A percentile compares a stretch with the other conserved stretches of the same genome.
Conservation (phyloP, 208 protist species). For the Wallacemonas sp. region DNA sequence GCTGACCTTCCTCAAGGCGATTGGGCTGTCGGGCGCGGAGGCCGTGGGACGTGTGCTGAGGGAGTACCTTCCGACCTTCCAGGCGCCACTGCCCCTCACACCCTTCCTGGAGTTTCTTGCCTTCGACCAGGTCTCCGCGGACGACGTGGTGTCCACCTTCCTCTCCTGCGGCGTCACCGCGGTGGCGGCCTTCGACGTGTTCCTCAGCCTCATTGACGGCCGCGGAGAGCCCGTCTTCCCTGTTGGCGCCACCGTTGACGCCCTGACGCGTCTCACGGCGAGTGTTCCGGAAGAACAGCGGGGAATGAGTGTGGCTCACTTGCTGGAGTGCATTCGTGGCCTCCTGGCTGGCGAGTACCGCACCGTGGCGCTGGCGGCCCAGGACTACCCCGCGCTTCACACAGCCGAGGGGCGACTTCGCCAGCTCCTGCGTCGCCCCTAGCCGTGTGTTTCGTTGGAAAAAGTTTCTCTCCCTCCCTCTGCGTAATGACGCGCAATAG, state of each 20-base stretch:
- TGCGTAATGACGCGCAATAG: too few relatives aligned
- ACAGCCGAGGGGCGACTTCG: not conserved
- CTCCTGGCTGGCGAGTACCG: slow-evolving; percentile 50
- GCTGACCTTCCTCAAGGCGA: slow-evolving; percentile 59
- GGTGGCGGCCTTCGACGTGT: slow-evolving; percentile 32
- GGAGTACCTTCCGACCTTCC: slow-evolving; percentile 68
- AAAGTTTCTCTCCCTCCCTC: too few relatives aligned
- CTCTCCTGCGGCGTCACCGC: slow-evolving; percentile 46
- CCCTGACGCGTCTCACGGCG: slow-evolving; percentile 43
- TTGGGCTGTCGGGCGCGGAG: slow-evolving; percentile 42
- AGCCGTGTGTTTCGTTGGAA: too few relatives aligned
- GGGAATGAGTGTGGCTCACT: slow-evolving; percentile 46
- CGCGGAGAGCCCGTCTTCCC: slow-evolving; percentile 32
- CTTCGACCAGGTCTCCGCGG: slow-evolving; percentile 33
- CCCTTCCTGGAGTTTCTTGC: slow-evolving; percentile 72
- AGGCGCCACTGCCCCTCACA: slow-evolving; percentile 56
- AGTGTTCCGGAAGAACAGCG: slow-evolving; percentile 33
- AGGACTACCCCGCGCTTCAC: not conserved
- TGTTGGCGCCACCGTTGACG: slow-evolving; percentile 33
- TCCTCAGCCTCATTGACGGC: slow-evolving; percentile 49
- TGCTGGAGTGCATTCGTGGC: slow-evolving; percentile 68
- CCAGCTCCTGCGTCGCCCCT: slow-evolving; percentile 3
- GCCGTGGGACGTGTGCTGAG: slow-evolving; percentile 56
- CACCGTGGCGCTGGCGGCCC: slow-evolving; percentile 27
- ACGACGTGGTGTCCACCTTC: slow-evolving; percentile 34